These are phyloP conservation scores for Penicillium mononematosum DNA, from an alignment of 495 filamentous ascomycete species.

Conservation along the genomic window DNA sequence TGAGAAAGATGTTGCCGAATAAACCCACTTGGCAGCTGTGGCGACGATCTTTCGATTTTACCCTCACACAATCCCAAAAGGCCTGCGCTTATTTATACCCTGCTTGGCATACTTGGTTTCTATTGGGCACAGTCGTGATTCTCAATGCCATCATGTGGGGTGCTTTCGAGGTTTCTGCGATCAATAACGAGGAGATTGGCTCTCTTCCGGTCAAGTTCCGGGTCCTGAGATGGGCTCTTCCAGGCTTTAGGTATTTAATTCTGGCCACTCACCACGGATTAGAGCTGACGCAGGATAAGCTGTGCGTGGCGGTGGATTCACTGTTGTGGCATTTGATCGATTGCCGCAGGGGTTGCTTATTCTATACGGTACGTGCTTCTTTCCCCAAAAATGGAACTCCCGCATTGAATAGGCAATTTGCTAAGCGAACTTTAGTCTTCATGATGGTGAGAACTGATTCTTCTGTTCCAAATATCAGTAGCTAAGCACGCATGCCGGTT, in stretches of 20 bases:
- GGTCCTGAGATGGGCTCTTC: constrained; percentile 74
- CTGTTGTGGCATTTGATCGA: constrained; percentile 66
- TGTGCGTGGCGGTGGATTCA: constrained; percentile 79
- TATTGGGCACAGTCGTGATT: constrained; percentile 63
- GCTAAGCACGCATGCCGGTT: background rate
- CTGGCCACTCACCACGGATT: background rate
- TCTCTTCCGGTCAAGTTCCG: constrained; percentile 53
- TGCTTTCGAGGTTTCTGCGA: constrained; percentile 73
- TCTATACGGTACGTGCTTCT: constrained; percentile 52
- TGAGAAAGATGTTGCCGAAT: constrained; percentile 46
- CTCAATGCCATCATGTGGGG: constrained; percentile 79
- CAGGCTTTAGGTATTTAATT: constrained; percentile 59
- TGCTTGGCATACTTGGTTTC: constrained; percentile 70
- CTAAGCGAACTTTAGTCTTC: constrained; percentile 47
- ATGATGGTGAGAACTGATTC: constrained; percentile 62
- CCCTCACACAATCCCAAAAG: constrained; percentile 67
- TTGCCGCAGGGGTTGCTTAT: constrained; percentile 71
- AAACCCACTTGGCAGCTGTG: constrained; percentile 40
- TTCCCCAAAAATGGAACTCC: background rate
- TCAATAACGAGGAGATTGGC: constrained; percentile 61
- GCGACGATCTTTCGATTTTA: constrained; percentile 65
- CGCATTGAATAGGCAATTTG: background rate
- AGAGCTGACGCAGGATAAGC: constrained; percentile 37
- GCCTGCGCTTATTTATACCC: constrained; percentile 78
- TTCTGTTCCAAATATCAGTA: constrained; percentile 5